Conservation (phyloP, 176 grass and related monocot genomes). For the Lolium perenne region DNA sequence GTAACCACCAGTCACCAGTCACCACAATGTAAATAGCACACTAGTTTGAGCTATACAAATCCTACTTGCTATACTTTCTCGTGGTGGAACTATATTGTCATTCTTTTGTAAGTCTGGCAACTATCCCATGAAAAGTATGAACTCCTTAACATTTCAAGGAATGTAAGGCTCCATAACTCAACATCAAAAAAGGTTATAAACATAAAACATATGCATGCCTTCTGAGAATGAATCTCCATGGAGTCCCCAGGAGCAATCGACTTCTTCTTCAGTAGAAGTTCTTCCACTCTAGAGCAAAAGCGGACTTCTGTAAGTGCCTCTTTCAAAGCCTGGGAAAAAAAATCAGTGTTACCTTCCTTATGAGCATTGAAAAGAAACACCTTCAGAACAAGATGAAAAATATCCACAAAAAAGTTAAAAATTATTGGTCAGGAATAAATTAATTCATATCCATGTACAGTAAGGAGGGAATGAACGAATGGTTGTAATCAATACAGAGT, state of each 20-base stretch:
- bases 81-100: conserved; percentile 11
- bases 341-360: conserved; percentile 29
- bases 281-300: conserved; percentile 85
- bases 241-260: conserved; percentile 83
- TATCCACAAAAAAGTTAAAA: background rate
- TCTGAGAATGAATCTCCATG: conserved; percentile 82
- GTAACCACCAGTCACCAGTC: background rate
- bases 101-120: background rate
- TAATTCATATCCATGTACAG: conserved; percentile 3
- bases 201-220: conserved; percentile 58
- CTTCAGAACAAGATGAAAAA: conserved; percentile 30
- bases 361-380: conserved; percentile 12
- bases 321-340: conserved; percentile 74
- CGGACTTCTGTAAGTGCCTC: conserved; percentile 77
- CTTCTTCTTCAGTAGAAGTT: conserved; percentile 83
- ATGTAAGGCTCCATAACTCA: conserved; percentile 17
- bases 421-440: conserved; percentile 17
- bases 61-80: conserved; percentile 20
- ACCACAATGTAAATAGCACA: conserved; percentile 27
- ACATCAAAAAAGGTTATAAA: conserved; percentile 30
- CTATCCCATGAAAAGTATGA: conserved; percentile 32
- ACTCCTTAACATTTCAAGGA: conserved; percentile 18
- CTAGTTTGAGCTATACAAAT: conserved; percentile 6
- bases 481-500: background rate
- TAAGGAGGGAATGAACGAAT: background rate